phyloP scores from a whole-genome alignment of 225 moss, liverwort and hornwort genomes.

The Bryum argenteum region DNA sequence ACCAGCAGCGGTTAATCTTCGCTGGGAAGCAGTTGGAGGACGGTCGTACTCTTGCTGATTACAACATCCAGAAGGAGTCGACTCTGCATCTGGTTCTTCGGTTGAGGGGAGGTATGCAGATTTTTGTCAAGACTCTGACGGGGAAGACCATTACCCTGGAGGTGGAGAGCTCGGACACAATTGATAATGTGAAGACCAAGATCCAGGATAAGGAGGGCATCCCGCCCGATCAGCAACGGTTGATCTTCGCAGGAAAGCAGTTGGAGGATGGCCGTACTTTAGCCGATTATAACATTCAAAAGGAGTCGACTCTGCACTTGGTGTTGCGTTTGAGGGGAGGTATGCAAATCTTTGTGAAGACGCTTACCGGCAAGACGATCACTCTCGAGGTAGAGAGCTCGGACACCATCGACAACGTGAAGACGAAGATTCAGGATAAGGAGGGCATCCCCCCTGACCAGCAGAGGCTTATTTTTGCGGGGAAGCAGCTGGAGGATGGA shows the following conservation, averaged over 20 bases:
- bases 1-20: conserved; percentile 18
- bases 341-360: conserved; percentile 24
- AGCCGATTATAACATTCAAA: conserved; percentile 23
- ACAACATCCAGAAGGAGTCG: conserved; percentile 26
- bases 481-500: conserved; percentile 25
- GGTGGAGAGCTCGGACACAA: conserved; percentile 9
- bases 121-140: conserved; percentile 12
- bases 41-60: neutral
- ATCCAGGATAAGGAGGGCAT: conserved; percentile 28
- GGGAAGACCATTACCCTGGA: conserved; percentile 28
- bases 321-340: neutral
- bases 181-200: conserved; percentile 26
- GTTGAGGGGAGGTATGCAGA: neutral
- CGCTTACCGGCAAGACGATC: neutral
- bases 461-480: neutral
- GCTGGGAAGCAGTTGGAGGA: conserved; percentile 19
- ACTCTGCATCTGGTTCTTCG: neutral
- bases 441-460: conserved; percentile 1
- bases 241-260: conserved; percentile 24
- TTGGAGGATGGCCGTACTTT: neutral
- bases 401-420: conserved; percentile 5
- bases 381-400: conserved; percentile 20
- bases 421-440: conserved; percentile 34
- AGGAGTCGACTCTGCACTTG: conserved; percentile 24
- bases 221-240: conserved; percentile 23